A percentile compares a stretch with the other conserved stretches of the same genome.
Conservation (phyloP, 2,329 filamentous ascomycete species). For the Cryphonectria radicalis region DNA sequence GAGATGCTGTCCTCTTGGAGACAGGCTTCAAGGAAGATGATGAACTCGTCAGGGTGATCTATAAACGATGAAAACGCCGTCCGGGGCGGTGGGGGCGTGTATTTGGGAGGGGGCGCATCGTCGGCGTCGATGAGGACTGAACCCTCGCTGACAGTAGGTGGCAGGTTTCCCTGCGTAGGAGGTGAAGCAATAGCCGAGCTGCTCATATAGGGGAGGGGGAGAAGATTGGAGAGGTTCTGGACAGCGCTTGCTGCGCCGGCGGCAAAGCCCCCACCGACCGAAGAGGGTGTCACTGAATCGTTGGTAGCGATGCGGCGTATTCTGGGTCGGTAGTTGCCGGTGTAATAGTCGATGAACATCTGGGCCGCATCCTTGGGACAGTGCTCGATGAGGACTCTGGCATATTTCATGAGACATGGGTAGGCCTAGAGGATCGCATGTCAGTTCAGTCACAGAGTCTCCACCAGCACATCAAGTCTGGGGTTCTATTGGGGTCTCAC, state of each 20-base stretch:
- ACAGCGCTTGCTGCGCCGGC: slow-evolving; percentile 74
- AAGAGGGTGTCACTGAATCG: slow-evolving; percentile 41
- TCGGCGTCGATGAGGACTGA: slow-evolving; percentile 56
- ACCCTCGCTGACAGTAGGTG: slow-evolving; percentile 57
- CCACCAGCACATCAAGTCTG: background rate
- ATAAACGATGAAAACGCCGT: slow-evolving; percentile 96
- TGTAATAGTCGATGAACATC: slow-evolving; percentile 94
- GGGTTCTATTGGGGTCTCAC: slow-evolving; percentile 50
- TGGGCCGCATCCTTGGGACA: slow-evolving; percentile 81
- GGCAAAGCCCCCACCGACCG: slow-evolving; percentile 50
- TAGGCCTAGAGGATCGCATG: slow-evolving; percentile 64
- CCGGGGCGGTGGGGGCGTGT: slow-evolving; percentile 79
- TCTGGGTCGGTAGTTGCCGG: slow-evolving; percentile 77
- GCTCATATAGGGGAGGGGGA: slow-evolving; percentile 86
- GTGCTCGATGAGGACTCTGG: slow-evolving; percentile 85
- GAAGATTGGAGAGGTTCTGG: slow-evolving; percentile 81
- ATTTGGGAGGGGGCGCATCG: slow-evolving; percentile 56
- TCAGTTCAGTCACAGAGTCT: slow-evolving; percentile 40
- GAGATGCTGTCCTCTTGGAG: slow-evolving; percentile 73
- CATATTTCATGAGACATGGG: slow-evolving; percentile 91
- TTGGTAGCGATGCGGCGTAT: slow-evolving; percentile 55
- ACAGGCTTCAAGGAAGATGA: slow-evolving; percentile 88
- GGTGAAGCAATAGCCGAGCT: slow-evolving; percentile 61
- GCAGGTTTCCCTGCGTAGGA: slow-evolving; percentile 52
- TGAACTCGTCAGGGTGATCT: slow-evolving; percentile 89